Evolutionary conservation across 2,329 filamentous ascomycete species (phyloP), one percentile per base, ranked within the genome.

Genomic region (Cladorrhinum sp.): DNA sequence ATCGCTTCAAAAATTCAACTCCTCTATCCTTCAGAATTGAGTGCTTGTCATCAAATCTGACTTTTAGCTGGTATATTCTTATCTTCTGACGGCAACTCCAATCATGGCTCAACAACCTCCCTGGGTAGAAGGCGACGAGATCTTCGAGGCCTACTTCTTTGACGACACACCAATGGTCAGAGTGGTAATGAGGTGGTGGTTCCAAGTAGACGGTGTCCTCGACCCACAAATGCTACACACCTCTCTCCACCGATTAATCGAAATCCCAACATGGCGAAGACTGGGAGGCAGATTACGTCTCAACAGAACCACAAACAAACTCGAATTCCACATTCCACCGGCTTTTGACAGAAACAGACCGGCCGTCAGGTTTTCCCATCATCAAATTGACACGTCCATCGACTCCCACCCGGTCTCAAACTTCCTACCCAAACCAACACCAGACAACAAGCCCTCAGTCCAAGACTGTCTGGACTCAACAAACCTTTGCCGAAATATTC

Each of bases 61-160:
- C 10, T 29, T 29, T n/a, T n/a, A n/a, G n/a, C n/a, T n/a, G n/a
- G n/a, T n/a, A n/a, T n/a, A n/a, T n/a, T n/a, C n/a, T n/a, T n/a
- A n/a, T n/a, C n/a, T n/a, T n/a, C n/a, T n/a, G n/a, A n/a, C n/a
- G n/a, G 10, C 25, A 29, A 29, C 25, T 29, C 25, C 9, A 8
- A 36, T 13, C 32, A 53, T 22, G 50, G n/a, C 25, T 25, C 22
- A 25, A 20, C 52, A 63, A 66, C 36, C 36, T 8, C 36, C 6
- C 4, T 41, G 12, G 5, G 36, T 41, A 5, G 16, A 45, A 18
- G 41, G 18, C 18, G 41, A 45, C 41, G n/a, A 45, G 16, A 22
- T 45, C 3, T 20, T 45, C 41, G n/a, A 18, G 16, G 41, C 41
- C 7, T 45, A 45, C 41, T 45, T 41, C 12, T 41, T 45, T 12